Conservation (phyloP, 768 basidiomycete genomes). For the Amanita subjunquillea region DNA sequence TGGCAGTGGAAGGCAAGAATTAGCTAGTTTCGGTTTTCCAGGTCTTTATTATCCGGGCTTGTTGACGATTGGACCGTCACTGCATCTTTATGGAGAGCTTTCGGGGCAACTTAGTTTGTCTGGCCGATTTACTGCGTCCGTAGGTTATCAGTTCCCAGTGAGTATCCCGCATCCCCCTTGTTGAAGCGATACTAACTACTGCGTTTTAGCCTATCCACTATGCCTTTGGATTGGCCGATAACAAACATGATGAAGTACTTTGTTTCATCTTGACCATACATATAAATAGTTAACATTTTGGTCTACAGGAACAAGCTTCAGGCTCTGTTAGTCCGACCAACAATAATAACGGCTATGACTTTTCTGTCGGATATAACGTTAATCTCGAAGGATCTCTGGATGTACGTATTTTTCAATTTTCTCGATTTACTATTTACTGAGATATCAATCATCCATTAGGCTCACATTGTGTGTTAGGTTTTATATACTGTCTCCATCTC, state of each 20-base stretch:
- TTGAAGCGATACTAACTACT: no score
- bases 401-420: slow-evolving; percentile 7
- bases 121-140: not conserved
- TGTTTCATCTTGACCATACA: no score
- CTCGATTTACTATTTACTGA: no score
- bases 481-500: no score
- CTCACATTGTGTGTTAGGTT: no score
- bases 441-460: no score
- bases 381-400: slow-evolving; percentile 13
- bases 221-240: no score
- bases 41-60: slow-evolving; percentile 16
- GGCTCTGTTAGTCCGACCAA: not conserved
- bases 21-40: slow-evolving; percentile 13
- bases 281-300: no score
- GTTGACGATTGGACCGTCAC: slow-evolving; percentile 13
- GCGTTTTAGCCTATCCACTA: no score
- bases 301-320: not conserved
- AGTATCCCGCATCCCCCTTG: no score
- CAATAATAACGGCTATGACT: not conserved
- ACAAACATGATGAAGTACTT: no score
- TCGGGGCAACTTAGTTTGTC: not conserved
- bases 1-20: slow-evolving; percentile 5
- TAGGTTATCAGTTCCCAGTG: not conserved
- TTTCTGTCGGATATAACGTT: slow-evolving; percentile 10
- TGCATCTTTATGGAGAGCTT: slow-evolving; percentile 1